Base-by-base conservation (phyloP, 768 basidiomycete species). In the Mycena albidolilacea region DNA sequence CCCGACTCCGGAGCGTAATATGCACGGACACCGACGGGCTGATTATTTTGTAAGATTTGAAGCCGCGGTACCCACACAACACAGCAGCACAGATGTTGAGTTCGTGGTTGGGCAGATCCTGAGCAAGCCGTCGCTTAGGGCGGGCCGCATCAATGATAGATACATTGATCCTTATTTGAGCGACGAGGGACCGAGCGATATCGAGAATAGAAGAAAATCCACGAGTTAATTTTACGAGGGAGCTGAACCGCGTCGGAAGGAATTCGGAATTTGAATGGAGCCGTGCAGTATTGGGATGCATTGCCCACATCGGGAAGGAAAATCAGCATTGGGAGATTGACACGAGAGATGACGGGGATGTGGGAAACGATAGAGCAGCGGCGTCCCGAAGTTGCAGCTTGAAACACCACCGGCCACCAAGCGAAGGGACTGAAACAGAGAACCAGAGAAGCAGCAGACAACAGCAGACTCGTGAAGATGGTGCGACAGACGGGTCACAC, bases 81-180 rank as follows among this genome's bases (percentile, higher is more conserved):
- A n/a, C 7, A 11, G 6, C 17, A 39, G 60, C 60, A 2, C 19
- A 35, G 37, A 54, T 65, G 64, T 54, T 35, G 30, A 55, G 64
- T 43, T 55, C 52, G 38, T 37, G 52, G 17, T 41, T 55, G 52
- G 17, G 39, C 14, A 55, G 64, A 66, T 66, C 64, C 64, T 30
- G 7, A 8, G 52, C 15, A 66, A 57, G 23, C 38, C 64, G 52
- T 55, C 64, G 64, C 38, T 66, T 54, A 54, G 52, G 14, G 52
- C 50, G 19, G n/a, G 17, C 23, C 2, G 30, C 30, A 30, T 30
- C 30, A 30, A 30, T 30, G 30, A 30, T 30, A 1, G 3, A 30
- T 30, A 30, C 30, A 30, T 3, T 30, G 30, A 30, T 30, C 30
- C 30, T 30, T 30, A 30, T 30, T 30, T 30, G 30, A 30, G 30